Evolutionary conservation across 305 asterid genomes (phyloP).

Genomic region (Fraxinus platypoda): DNA sequence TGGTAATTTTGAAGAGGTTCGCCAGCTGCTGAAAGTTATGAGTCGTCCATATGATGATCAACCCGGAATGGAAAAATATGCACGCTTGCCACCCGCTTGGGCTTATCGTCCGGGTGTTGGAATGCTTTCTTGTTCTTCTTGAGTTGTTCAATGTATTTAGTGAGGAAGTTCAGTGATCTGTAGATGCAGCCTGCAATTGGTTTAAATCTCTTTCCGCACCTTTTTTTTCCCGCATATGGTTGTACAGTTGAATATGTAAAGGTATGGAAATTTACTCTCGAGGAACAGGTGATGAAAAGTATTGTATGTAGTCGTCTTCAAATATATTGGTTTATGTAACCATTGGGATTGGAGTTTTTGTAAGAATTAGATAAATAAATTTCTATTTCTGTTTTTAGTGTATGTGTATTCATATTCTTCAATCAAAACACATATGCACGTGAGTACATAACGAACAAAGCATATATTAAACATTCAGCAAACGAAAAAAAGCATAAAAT

Average conservation of each 20-base stretch:
- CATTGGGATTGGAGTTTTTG: neutral
- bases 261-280: neutral
- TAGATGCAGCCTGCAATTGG: neutral
- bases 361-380: neutral
- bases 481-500: too few species aligned
- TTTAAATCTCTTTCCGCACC: neutral
- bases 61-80: slow-evolving; percentile 94
- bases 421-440: neutral
- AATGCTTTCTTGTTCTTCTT: slow-evolving; percentile 98
- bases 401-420: neutral
- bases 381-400: neutral
- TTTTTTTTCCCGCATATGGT: neutral
- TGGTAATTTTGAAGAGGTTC: slow-evolving; percentile 83
- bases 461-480: too few species aligned
- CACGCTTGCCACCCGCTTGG: slow-evolving; percentile 97
- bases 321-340: neutral
- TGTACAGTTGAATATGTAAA: neutral
- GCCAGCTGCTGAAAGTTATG: slow-evolving; percentile 70
- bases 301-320: neutral
- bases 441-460: too few species aligned
- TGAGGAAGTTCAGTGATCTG: neutral
- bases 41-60: slow-evolving; percentile 75
- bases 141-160: slow-evolving; percentile 24
- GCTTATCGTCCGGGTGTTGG: slow-evolving; percentile 95
- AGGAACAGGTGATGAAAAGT: neutral